A percentile compares a stretch with the other conserved stretches of the same genome.
Evolutionary conservation across 2,329 filamentous ascomycete genomes (phyloP).

Genomic region (Aureobasidium zeae): DNA sequence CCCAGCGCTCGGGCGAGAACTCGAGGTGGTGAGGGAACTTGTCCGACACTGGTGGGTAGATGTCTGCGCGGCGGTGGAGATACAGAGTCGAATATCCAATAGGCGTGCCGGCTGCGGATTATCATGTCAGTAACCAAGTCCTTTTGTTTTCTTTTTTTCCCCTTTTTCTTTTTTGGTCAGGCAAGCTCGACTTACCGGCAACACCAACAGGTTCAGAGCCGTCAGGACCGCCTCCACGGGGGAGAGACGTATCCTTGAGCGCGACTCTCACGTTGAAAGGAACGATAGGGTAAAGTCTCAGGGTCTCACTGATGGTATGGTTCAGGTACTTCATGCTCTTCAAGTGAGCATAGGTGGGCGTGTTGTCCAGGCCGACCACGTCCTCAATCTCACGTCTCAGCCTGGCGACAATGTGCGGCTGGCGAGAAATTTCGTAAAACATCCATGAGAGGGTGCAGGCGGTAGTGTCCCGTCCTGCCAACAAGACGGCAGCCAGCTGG

Average conservation of each 20-base stretch:
- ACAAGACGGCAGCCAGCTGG: slow-evolving; percentile 70
- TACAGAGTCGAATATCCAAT: slow-evolving; percentile 40
- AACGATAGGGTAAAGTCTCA: slow-evolving; percentile 42
- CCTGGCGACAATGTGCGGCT: slow-evolving; percentile 57
- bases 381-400: slow-evolving; percentile 64
- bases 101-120: slow-evolving; percentile 32
- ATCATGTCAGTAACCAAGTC: background rate
- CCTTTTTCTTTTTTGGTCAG: too few relatives aligned
- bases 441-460: slow-evolving; percentile 72
- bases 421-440: slow-evolving; percentile 69
- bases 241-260: slow-evolving; percentile 40
- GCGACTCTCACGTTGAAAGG: slow-evolving; percentile 42
- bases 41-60: slow-evolving; percentile 35
- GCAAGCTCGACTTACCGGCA: slow-evolving; percentile 17
- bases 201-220: slow-evolving; percentile 38
- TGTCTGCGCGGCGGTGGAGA: slow-evolving; percentile 41
- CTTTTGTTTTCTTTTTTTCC: too few relatives aligned
- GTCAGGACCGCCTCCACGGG: slow-evolving; percentile 39
- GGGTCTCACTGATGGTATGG: slow-evolving; percentile 35
- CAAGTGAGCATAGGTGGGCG: slow-evolving; percentile 64
- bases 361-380: slow-evolving; percentile 52
- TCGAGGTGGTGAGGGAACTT: slow-evolving; percentile 32
- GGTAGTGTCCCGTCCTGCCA: slow-evolving; percentile 83
- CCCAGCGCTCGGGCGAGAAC: slow-evolving; percentile 44
- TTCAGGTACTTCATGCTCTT: slow-evolving; percentile 78